Conservation (phyloP, 768 basidiomycete species). For the Rhodotorula paludigena region DNA sequence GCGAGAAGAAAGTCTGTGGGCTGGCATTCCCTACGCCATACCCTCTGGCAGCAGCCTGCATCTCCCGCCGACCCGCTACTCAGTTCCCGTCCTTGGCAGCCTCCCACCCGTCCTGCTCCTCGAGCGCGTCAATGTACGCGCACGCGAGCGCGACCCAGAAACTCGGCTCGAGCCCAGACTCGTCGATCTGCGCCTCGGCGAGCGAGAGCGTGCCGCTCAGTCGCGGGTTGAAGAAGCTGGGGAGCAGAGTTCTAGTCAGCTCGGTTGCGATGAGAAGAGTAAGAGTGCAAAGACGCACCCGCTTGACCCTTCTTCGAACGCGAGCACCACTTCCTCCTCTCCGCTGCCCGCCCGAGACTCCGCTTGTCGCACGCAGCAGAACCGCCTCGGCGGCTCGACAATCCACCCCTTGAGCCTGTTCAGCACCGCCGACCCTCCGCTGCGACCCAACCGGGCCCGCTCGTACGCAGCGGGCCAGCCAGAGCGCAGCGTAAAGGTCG, state of each 20-base stretch:
- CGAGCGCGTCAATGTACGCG: not conserved
- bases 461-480: too few relatives aligned
- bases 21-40: too few relatives aligned
- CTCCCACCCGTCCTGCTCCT: slow-evolving; percentile 21
- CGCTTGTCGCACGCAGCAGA: not conserved
- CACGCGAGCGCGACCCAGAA: slow-evolving; percentile 24
- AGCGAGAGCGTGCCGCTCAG: slow-evolving; percentile 9
- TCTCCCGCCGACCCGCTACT: too few relatives aligned
- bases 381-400: not conserved
- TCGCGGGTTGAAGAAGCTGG: slow-evolving; percentile 11
- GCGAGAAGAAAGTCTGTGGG: too few relatives aligned
- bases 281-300: not conserved
- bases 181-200: slow-evolving; percentile 1
- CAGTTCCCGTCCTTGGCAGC: slow-evolving; percentile 18
- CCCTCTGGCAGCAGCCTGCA: too few relatives aligned
- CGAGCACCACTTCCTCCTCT: not conserved
- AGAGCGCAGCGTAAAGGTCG: too few relatives aligned
- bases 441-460: too few relatives aligned
- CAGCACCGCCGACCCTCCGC: too few relatives aligned
- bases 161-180: slow-evolving; percentile 14
- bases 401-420: not conserved
- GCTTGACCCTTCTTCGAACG: not conserved
- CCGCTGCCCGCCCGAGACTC: not conserved
- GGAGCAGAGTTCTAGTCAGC: not conserved
- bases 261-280: not conserved